Evolutionary conservation across 495 filamentous ascomycete genomes (phyloP).

Genomic region (Trichoderma asperelloides): DNA sequence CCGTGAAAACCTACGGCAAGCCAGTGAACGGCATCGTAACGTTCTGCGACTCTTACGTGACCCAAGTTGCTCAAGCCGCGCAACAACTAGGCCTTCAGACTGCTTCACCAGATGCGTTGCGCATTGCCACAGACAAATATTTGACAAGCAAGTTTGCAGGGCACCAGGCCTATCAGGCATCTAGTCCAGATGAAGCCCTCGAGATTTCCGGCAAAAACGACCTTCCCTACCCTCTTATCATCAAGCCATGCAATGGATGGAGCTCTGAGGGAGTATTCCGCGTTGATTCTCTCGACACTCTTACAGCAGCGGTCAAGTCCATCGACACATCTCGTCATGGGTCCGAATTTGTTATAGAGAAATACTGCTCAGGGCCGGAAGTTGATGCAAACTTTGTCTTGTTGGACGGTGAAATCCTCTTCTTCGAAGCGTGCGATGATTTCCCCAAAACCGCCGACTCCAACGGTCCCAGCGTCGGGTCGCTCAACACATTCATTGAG

Average conservation of each 20-base stretch:
- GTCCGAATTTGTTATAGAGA: not conserved
- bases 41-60: not conserved
- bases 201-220: not conserved
- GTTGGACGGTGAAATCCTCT: slow-evolving; percentile 39
- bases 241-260: not conserved
- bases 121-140: not conserved
- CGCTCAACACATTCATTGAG: slow-evolving; percentile 27
- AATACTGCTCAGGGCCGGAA: slow-evolving; percentile 32
- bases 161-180: not conserved
- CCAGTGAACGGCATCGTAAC: not conserved
- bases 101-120: not conserved
- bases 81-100: not conserved
- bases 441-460: slow-evolving; percentile 39
- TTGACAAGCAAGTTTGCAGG: not conserved
- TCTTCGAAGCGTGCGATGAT: slow-evolving; percentile 43
- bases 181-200: not conserved
- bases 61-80: not conserved
- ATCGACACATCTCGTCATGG: not conserved
- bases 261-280: not conserved
- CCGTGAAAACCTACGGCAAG: not conserved
- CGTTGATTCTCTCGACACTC: not conserved
- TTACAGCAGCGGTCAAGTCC: not conserved
- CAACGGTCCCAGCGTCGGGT: slow-evolving; percentile 13
- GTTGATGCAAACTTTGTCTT: slow-evolving; percentile 46
- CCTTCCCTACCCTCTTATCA: not conserved